Evolutionary conservation across 768 basidiomycete genomes (phyloP), one percentile per base, ranked within the genome.

Genomic region (Daedalea quercina): DNA sequence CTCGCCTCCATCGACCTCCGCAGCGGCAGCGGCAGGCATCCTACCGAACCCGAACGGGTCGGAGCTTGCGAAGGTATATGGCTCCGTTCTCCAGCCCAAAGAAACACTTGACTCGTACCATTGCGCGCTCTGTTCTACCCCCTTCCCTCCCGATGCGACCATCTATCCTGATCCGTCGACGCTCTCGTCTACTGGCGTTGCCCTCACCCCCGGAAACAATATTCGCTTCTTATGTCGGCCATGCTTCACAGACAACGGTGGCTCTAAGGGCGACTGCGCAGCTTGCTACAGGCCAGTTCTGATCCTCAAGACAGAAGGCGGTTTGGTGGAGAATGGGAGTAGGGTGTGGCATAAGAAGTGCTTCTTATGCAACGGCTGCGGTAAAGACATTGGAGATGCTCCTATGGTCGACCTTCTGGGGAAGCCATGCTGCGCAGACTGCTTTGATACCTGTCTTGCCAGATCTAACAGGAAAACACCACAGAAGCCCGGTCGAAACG

Each of bases 351-450:
- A 93, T 63, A 88, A 85, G 66, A 75, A 72, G 44, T 93, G 90
- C 65, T 93, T 91, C 69, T 74, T 73, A 56, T 93, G 90, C 62
- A 73, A 77, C 15, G 82, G 80, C 4, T 93, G 90, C 63, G 75
- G 71, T 65, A 86, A 80, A 69, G 78, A 83, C 56, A 83, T 92
- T 28, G 84, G 87, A 8, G 77, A 85, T 57, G 70, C 70, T 1
- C 90, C 90, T 0, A 82, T 90, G 80, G 85, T 92, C 28, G 90
- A 92, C 65, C 69, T 93, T n/a, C 70, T 89, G 12, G 90, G 90
- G 3, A 76, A 79, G 28, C 90, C 90, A 9, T 87, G 83, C 40
- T 93, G 90, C 59, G 71, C 76, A 7, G 85, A 85, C 40, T 93
- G 90, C 61, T 92, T 93, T 59, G 90, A 90, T 55, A 81, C 64